Base-by-base conservation (phyloP, 2,329 filamentous ascomycete genomes). In the Drechslerella coelobrocha region DNA sequence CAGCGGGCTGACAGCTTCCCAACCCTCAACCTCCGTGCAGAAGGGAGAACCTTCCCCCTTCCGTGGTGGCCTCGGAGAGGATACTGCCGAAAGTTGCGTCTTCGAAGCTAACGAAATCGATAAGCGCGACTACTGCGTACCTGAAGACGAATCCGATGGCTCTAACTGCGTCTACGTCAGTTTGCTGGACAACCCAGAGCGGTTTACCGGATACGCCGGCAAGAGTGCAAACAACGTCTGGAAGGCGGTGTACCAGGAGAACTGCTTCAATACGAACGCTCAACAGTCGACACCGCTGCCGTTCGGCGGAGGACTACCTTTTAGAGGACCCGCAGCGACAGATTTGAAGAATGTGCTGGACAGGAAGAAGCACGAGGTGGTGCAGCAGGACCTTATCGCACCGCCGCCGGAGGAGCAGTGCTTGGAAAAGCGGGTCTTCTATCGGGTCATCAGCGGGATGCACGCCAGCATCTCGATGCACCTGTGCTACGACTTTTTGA, bases 351-450 rank as follows among this genome's bases (percentile, higher is more conserved):
- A 84, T 73, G 83, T 88, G 41, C 82, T 73, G 53, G 71, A 72
- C 31, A 74, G 74, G 41, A 66, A 56, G 23, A 75, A 73, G 61
- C 73, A 74, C 29, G 72, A 73, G 41, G 55, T 75, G 5, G 59
- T 60, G 10, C 37, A 73, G 21, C 68, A 65, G 48, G 60, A 61
- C 10, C 54, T 75, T 8, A 86, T 85, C 6, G 84, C 85, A 0
- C 82, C 93, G 53, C 90, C 94, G 74, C 83, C 88, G 51, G 92
- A 96, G 74, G 92, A 97, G 75, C 90, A 96, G 77, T 99, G 94
- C 77, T 81, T 99, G 23, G 94, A 99, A 82, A 97, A 99, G 84
- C 89, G 94, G n/a, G 94, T 97, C 37, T 99, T 99, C 79, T 94
- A 97, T 80, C 86, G 92, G 5, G 87, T 99, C 73, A 87, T 99